These are phyloP conservation scores for Gnomoniopsis smithogilvyi DNA, from an alignment of 2,329 filamentous ascomycete species.

Conservation along the genomic window DNA sequence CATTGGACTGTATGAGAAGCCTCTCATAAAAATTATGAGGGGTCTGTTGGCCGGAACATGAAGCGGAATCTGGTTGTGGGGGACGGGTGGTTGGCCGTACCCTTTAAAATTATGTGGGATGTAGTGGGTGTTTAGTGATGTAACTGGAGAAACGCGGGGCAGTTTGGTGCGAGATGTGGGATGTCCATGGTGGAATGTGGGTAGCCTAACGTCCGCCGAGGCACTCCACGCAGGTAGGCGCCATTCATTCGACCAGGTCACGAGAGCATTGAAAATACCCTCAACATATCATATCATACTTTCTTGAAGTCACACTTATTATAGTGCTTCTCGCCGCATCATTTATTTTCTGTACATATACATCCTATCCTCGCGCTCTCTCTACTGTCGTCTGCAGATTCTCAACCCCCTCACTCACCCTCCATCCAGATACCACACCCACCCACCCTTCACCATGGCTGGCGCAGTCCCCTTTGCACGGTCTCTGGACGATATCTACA, in stretches of 20 bases:
- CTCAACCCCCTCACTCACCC: background rate
- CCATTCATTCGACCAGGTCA: constrained; percentile 1
- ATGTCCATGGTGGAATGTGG: background rate
- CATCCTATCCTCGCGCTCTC: background rate
- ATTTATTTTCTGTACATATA: background rate
- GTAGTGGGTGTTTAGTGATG: background rate
- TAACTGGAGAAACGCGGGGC: background rate
- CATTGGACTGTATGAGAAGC: no score
- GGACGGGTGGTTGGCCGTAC: no score
- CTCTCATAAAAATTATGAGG: no score
- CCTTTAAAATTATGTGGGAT: background rate
- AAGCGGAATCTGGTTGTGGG: no score
- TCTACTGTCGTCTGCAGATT: background rate
- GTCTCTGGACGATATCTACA: constrained; percentile 80
- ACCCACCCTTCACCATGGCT: constrained; percentile 45
- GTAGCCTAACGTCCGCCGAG: constrained; percentile 7
- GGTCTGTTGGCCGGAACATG: no score
- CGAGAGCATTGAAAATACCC: constrained; percentile 6
- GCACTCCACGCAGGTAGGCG: no score
- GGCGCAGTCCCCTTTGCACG: constrained; percentile 68
- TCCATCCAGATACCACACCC: no score
- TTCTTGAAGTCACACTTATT: background rate
- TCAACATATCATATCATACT: background rate
- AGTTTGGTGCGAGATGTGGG: background rate
- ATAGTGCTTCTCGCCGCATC: background rate